Evolutionary conservation across 495 filamentous ascomycete genomes (phyloP), one percentile per base, ranked within the genome.

Genomic region (Letharia lupina): DNA sequence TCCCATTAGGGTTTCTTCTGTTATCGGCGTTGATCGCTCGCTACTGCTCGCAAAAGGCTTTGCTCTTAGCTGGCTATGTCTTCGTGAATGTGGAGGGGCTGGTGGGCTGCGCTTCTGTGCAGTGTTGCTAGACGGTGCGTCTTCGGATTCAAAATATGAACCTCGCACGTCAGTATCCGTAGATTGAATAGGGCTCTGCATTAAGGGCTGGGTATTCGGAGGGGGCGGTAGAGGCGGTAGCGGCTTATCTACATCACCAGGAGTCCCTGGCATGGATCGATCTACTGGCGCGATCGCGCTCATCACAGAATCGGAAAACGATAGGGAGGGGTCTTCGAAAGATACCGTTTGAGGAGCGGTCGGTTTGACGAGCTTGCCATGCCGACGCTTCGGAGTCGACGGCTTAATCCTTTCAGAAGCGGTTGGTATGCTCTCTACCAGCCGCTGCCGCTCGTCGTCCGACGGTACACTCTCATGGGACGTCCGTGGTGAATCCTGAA

Each of bases 321-420:
- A 70, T 52, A 72, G 67, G 18, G 70, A 56, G 31, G 69, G 65
- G 62, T 70, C 69, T 61, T 72, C 70, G 58, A 70, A 69, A 42
- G 78, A 69, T 54, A 73, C 67, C 20, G 70, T 62, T 50, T 68
- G 66, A 60, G 65, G 65, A 60, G 70, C 59, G 69, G 70, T 70
- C 59, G 70, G 42, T 67, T 77, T 83, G 54, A 90, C 88, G n/a
- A 84, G 75, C 72, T 86, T 88, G 9, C 88, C 88, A 75, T 89
- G 87, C 64, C 87, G 82, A 50, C 81, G 86, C 69, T 77, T 86
- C 3, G 87, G 86, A 35, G 84, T 81, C 20, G 84, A 84, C 13
- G 84, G 82, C 78, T 69, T 78, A 80, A 47, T 76, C 67, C 72
- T 72, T 63, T 60, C 68, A 69, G 52, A 52, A 37, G 16, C 48